Percentiles rank a stretch among this genome's conserved stretches.
Evolutionary conservation across 176 grass and related monocot genomes (phyloP).

Genomic region (Elymus sibiricus): DNA sequence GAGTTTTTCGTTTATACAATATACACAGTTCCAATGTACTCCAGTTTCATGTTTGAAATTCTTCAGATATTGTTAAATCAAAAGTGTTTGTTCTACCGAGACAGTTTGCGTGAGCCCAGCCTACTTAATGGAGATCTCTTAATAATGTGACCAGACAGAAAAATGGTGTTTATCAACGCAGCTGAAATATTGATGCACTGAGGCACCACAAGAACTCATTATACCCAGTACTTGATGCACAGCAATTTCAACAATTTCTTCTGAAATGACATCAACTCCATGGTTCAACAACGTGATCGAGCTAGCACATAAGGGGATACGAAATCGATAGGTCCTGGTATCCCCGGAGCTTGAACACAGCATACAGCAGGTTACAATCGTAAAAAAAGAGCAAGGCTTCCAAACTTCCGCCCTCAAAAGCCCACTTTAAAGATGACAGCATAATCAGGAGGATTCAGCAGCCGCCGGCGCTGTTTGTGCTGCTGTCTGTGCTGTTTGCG

Average conservation of each 20-base stretch:
- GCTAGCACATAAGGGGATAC: conserved; percentile 28
- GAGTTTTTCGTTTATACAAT: not conserved
- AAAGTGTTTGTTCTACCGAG: not conserved
- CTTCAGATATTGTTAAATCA: not conserved
- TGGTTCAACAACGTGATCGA: conserved; percentile 29
- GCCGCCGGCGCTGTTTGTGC: conserved; percentile 31
- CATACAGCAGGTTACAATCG: conserved; percentile 27
- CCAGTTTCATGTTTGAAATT: not conserved
- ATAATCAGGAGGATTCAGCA: conserved; percentile 33
- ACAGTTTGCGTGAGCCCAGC: not conserved
- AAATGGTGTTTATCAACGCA: too few species aligned
- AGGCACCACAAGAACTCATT: not conserved
- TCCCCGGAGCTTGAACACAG: conserved; percentile 22
- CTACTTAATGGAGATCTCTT: too few species aligned
- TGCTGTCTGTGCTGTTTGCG: conserved; percentile 27
- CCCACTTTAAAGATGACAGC: not conserved
- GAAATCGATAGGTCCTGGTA: conserved; percentile 21
- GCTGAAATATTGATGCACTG: too few species aligned
- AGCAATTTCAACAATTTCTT: conserved; percentile 31
- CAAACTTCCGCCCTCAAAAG: not conserved
- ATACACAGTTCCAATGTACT: not conserved
- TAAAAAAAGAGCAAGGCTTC: conserved; percentile 27
- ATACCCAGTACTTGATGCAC: not conserved
- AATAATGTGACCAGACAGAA: too few species aligned
- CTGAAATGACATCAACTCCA: conserved; percentile 15